Evolutionary conservation across 2,329 filamentous ascomycete genomes (phyloP), one percentile per base, ranked within the genome.

Genomic region (Ophiocordyceps robertsii): DNA sequence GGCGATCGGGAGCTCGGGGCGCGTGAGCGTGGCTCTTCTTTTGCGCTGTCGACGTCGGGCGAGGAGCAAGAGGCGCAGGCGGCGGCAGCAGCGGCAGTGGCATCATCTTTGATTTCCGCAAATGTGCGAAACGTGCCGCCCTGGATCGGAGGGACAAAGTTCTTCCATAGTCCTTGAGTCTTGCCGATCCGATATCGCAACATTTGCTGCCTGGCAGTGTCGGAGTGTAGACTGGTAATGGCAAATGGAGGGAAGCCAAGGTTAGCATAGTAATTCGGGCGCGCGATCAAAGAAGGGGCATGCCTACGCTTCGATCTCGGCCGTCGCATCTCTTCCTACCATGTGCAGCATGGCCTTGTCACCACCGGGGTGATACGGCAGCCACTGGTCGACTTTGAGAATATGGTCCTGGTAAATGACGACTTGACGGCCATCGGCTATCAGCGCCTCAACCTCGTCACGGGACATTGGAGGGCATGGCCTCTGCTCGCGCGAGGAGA

Each of bases 261-360:
- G 38, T 24, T 27, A 13, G 39, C 9, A 13, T 29, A 27, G 36
- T 17, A 17, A 36, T 36, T 4, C 19, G 19, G 16, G 9, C 7
- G 13, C 13, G 16, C 14, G 16, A 16, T n/a, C 13, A 35, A 35
- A 16, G 14, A 36, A 16, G 33, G 41, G 12, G 29, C 17, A 14
- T 4, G 11, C 82, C 40, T 73, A 95, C 86, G 82, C 85, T 60
- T 82, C 86, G 47, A 96, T 81, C 64, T 96, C 92, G 61, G 95
- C 89, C 11, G 90, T 95, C 40, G 87, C 90, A 75, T 95, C 88
- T 63, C 83, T 78, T 47, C 88, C 88, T 46, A 96, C 77, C 87
- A 95, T 92, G 58, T 98, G 92, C 58, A 78, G 69, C 49, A 98
- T 93, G 43, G 90, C 77, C 64, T 88, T 92, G 54, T 90, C 81